Conservation (phyloP, 1,139 yeast species). For the Yamadazyma jaroonii region DNA sequence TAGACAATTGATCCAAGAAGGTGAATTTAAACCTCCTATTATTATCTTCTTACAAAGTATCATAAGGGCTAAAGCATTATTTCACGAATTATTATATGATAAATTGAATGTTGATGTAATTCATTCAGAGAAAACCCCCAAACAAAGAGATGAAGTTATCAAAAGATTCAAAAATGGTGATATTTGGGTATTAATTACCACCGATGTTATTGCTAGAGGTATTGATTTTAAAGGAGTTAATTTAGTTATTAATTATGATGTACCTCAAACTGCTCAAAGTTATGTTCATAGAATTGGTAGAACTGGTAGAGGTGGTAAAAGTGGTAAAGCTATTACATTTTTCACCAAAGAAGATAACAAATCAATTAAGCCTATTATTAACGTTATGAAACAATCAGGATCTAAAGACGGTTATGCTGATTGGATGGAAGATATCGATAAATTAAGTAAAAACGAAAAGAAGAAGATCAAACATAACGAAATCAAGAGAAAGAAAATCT, state of each 20-base stretch:
- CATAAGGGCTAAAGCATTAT: constrained; percentile 90
- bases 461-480: constrained; percentile 59
- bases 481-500: constrained; percentile 67
- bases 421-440: constrained; percentile 83
- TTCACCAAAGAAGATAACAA: constrained; percentile 86
- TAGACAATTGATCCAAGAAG: constrained; percentile 80
- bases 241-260: constrained; percentile 92
- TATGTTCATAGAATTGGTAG: constrained; percentile 98
- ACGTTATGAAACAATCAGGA: constrained; percentile 94
- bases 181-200: constrained; percentile 93
- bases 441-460: constrained; percentile 66
- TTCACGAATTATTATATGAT: constrained; percentile 88
- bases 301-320: constrained; percentile 93
- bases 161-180: constrained; percentile 85
- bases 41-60: constrained; percentile 90
- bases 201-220: constrained; percentile 95
- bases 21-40: constrained; percentile 90
- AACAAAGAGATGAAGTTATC: constrained; percentile 83
- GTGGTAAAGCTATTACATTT: constrained; percentile 85
- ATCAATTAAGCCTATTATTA: constrained; percentile 78
- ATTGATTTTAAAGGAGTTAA: constrained; percentile 96
- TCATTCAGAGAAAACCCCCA: constrained; percentile 90
- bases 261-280: constrained; percentile 90
- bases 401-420: constrained; percentile 60
- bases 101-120: constrained; percentile 91